Evolutionary conservation across 176 grass and related monocot genomes (phyloP).

Genomic region (Oryza glumipatula): DNA sequence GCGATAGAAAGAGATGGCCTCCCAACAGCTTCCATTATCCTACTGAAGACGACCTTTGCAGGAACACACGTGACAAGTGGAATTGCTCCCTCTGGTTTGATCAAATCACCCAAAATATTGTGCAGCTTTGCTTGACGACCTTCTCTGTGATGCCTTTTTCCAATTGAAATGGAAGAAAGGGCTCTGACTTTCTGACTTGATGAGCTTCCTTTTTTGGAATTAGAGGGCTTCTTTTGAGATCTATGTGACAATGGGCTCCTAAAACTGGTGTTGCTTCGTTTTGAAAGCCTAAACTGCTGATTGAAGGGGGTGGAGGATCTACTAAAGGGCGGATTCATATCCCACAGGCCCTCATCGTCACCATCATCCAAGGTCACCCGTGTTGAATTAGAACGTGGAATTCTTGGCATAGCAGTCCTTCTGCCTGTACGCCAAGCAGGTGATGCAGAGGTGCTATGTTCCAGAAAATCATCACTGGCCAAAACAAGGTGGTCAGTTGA

Average conservation of each 20-base stretch:
- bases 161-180: slow-evolving; percentile 48
- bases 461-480: slow-evolving; percentile 39
- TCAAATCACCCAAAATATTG: slow-evolving; percentile 61
- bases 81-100: slow-evolving; percentile 56
- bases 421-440: slow-evolving; percentile 77
- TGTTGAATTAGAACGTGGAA: slow-evolving; percentile 58
- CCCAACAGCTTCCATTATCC: slow-evolving; percentile 80
- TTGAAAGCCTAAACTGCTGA: slow-evolving; percentile 27
- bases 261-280: slow-evolving; percentile 29
- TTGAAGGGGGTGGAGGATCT: slow-evolving; percentile 33
- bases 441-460: slow-evolving; percentile 45
- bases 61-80: slow-evolving; percentile 79
- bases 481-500: slow-evolving; percentile 55
- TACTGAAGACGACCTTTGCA: slow-evolving; percentile 77
- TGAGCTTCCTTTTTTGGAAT: slow-evolving; percentile 51
- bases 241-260: slow-evolving; percentile 34
- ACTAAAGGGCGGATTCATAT: slow-evolving; percentile 29
- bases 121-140: slow-evolving; percentile 38
- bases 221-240: slow-evolving; percentile 57
- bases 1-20: slow-evolving; percentile 48
- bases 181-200: slow-evolving; percentile 59
- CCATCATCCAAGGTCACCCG: slow-evolving; percentile 42
- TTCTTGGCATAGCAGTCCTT: slow-evolving; percentile 79
- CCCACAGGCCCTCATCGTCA: slow-evolving; percentile 33
- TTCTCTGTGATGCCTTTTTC: slow-evolving; percentile 35